Conservation (phyloP, 208 protist species). For the Crithidia bombi region DNA sequence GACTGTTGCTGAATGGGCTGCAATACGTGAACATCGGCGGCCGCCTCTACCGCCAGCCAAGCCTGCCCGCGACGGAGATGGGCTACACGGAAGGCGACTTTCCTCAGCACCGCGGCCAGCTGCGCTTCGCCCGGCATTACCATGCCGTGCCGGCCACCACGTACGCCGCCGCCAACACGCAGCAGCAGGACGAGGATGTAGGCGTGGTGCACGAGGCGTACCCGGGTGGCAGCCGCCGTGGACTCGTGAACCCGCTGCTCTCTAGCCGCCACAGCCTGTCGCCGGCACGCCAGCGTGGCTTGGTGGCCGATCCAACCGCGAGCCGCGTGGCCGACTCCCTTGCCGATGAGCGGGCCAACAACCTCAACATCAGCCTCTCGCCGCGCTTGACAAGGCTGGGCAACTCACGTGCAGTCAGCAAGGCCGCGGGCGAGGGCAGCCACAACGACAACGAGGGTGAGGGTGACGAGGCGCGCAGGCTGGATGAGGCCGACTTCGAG, state of each 20-base stretch:
- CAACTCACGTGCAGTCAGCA: slow-evolving; percentile 24
- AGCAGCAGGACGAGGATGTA: slow-evolving; percentile 3
- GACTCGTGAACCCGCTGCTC: slow-evolving; percentile 48
- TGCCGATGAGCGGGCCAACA: slow-evolving; percentile 35
- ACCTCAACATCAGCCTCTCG: slow-evolving; percentile 33
- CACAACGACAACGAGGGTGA: slow-evolving; percentile 10
- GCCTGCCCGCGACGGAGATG: slow-evolving; percentile 33
- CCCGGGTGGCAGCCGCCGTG: slow-evolving; percentile 19
- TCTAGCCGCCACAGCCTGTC: slow-evolving; percentile 42
- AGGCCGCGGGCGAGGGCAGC: slow-evolving; percentile 8
- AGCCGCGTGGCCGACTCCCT: slow-evolving; percentile 36
- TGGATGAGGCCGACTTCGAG: slow-evolving; percentile 49
- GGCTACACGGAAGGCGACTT: slow-evolving; percentile 17
- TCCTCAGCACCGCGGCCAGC: slow-evolving; percentile 52
- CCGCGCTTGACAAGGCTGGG: slow-evolving; percentile 34
- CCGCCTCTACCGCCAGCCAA: slow-evolving; percentile 70
- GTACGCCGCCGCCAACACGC: slow-evolving; percentile 22
- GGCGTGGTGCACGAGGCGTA: slow-evolving; percentile 3
- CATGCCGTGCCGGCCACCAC: slow-evolving; percentile 60
- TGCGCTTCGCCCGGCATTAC: slow-evolving; percentile 71
- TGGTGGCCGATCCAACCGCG: slow-evolving; percentile 8
- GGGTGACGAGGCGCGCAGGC: slow-evolving; percentile 1
- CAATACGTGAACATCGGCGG: slow-evolving; percentile 86
- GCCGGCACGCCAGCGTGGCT: slow-evolving; percentile 15
- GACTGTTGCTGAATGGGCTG: slow-evolving; percentile 30